These are phyloP conservation scores for Artomyces pyxidatus DNA, from an alignment of 768 basidiomycete species.

Conservation along the genomic window DNA sequence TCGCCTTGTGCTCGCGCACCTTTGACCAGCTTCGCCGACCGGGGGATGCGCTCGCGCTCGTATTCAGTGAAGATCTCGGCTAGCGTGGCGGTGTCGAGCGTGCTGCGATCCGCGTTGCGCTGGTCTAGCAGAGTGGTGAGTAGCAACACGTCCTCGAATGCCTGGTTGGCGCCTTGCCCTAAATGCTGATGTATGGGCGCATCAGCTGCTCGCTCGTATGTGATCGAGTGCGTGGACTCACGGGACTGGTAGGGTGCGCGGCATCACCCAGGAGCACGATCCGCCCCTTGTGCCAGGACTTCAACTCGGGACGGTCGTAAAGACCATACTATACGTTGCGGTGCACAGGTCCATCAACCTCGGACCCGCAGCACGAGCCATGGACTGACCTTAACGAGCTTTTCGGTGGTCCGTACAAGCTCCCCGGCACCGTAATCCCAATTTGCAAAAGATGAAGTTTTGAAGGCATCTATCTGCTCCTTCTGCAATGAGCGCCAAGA, in stretches of 20 bases:
- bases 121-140: slow-evolving; percentile 26
- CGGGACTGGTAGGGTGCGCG: slow-evolving; percentile 39
- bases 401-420: slow-evolving; percentile 18
- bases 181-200: too few relatives aligned
- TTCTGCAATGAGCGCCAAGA: slow-evolving; percentile 33
- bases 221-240: too few relatives aligned
- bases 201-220: too few relatives aligned
- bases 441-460: slow-evolving; percentile 14
- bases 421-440: slow-evolving; percentile 22
- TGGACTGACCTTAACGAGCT: slow-evolving; percentile 22
- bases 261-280: slow-evolving; percentile 38
- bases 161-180: slow-evolving; percentile 39
- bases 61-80: slow-evolving; percentile 25
- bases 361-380: too few relatives aligned
- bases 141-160: slow-evolving; percentile 34
- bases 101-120: slow-evolving; percentile 22
- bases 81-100: slow-evolving; percentile 24
- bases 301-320: slow-evolving; percentile 35
- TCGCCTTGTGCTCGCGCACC: slow-evolving; percentile 29
- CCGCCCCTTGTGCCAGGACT: slow-evolving; percentile 33
- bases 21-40: slow-evolving; percentile 28
- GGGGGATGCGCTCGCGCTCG: slow-evolving; percentile 27
- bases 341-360: too few relatives aligned
- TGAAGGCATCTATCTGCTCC: slow-evolving; percentile 19
- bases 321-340: slow-evolving; percentile 29